Evolutionary conservation across 352 stramenopile genomes (phyloP), one percentile per base, ranked within the genome.

Genomic region (Peronospora belbahrii): DNA sequence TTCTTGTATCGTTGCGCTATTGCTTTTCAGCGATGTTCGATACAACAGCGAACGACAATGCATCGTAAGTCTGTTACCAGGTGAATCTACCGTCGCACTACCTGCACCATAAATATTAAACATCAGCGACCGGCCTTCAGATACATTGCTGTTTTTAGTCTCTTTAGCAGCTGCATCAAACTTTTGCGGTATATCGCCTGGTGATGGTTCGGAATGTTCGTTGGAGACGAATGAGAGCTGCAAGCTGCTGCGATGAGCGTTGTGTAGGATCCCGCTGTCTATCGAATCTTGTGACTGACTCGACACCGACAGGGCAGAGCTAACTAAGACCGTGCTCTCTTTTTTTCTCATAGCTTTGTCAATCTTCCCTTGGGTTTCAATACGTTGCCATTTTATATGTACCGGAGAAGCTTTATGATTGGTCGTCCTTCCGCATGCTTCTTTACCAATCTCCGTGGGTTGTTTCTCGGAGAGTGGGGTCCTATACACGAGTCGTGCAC

Each of bases 221-320:
- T 59, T 64, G 0, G 50, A 64, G 3, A 32, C 24, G 25, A 9
- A 38, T 13, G 54, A 68, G n/a, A 52, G 15, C 40, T 63, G 53
- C 23, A 51, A 66, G 23, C 15, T 37, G 30, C 30, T 7, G 2
- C 48, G 42, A 6, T 36, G 55, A 42, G 22, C 17, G 3, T 7
- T 48, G n/a, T 24, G 47, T 14, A 53, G 17, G 13, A 34, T 25
- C 13, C 28, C 52, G 14, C 25, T 20, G 23, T 63, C 54, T 7
- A 61, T 52, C 14, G 55, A 68, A 22, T 68, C 59, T 50, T 65
- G 59, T 1, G 59, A 68, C 15, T 65, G 53, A 34, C 59, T 64
- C 2, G 59, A 64, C 18, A 48, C 59, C 4, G 53, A 67, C 19
- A 59, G 28, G 15, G 41, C 53, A 0, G 35, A 23, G 2, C 4